These are phyloP conservation scores for Annulohypoxylon stygium DNA, from an alignment of 495 filamentous ascomycete genomes.

Conservation along the genomic window DNA sequence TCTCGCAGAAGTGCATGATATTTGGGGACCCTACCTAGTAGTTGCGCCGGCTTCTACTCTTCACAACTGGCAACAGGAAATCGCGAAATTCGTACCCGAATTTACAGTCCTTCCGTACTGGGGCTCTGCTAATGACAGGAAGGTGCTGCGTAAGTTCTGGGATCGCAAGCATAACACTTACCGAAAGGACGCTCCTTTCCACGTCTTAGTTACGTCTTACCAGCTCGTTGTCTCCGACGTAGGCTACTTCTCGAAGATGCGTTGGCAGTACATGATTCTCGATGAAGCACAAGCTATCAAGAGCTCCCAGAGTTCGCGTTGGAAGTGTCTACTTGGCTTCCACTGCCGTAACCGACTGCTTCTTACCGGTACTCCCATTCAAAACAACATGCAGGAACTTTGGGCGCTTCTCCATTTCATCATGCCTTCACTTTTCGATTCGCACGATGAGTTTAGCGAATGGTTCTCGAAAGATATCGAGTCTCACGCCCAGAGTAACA, in stretches of 20 bases:
- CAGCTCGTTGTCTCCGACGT: conserved; percentile 96
- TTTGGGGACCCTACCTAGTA: conserved; percentile 98
- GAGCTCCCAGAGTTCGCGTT: conserved; percentile 93
- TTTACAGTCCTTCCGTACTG: conserved; percentile 97
- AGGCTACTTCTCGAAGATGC: conserved; percentile 97
- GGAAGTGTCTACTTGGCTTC: conserved; percentile 95
- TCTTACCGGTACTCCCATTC: conserved; percentile 96
- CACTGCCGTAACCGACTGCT: conserved; percentile 95
- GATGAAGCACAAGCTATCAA: conserved; percentile 99
- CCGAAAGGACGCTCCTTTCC: conserved; percentile 90
- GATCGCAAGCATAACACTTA: conserved; percentile 97
- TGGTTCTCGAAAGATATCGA: conserved; percentile 99
- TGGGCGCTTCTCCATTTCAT: conserved; percentile 99
- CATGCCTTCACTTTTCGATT: conserved; percentile 98
- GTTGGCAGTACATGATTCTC: conserved; percentile 99
- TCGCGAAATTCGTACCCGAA: conserved; percentile 89
- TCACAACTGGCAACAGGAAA: conserved; percentile 99
- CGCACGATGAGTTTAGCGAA: conserved; percentile 98
- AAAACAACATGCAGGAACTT: conserved; percentile 99
- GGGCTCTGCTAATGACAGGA: conserved; percentile 94
- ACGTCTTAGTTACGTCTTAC: conserved; percentile 96
- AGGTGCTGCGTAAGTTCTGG: conserved; percentile 98
- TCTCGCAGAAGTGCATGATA: conserved; percentile 94
- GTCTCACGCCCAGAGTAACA: conserved; percentile 97
- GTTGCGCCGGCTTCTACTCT: conserved; percentile 96